phyloP scores from a whole-genome alignment of 441 rosid species.

The Erodium moschatum region DNA sequence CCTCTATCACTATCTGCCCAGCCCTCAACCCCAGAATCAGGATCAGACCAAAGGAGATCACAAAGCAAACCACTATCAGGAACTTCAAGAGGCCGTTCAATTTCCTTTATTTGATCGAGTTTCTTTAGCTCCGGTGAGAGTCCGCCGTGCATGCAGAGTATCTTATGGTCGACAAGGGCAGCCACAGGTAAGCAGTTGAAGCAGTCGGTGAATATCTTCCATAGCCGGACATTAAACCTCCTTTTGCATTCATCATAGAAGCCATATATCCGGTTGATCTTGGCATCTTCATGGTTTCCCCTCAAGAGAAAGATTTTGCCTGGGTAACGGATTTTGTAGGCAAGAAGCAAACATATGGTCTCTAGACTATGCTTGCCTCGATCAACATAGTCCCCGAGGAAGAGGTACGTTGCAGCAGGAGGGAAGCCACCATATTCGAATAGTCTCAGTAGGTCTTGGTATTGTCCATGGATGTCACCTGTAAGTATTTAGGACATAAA shows the following conservation, averaged over 20 bases:
- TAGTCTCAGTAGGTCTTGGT: too few relatives aligned
- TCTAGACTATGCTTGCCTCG: slow-evolving; percentile 56
- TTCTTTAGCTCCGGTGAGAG: slow-evolving; percentile 73
- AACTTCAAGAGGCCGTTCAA: slow-evolving; percentile 76
- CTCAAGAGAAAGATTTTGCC: slow-evolving; percentile 60
- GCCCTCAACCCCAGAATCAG: slow-evolving; percentile 61
- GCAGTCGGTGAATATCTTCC: slow-evolving; percentile 92
- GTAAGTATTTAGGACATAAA: too few relatives aligned
- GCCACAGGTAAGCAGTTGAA: slow-evolving; percentile 90
- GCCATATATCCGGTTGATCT: slow-evolving; percentile 88
- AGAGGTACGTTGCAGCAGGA: too few relatives aligned
- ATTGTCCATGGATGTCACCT: too few relatives aligned
- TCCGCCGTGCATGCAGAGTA: slow-evolving; percentile 95
- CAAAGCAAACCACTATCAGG: slow-evolving; percentile 91
- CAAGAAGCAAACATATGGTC: slow-evolving; percentile 88
- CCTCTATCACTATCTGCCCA: slow-evolving; percentile 93
- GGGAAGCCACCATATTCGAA: too few relatives aligned
- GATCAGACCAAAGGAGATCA: slow-evolving; percentile 98
- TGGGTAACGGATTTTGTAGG: slow-evolving; percentile 84
- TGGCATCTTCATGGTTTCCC: slow-evolving; percentile 98
- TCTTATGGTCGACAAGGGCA: slow-evolving; percentile 79
- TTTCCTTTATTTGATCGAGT: slow-evolving; percentile 64
- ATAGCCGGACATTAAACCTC: slow-evolving; percentile 85
- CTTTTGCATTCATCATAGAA: slow-evolving; percentile 96
- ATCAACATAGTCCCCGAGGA: too few relatives aligned